Conservation (phyloP, 2,329 filamentous ascomycete species). For the Colletotrichum musicola region DNA sequence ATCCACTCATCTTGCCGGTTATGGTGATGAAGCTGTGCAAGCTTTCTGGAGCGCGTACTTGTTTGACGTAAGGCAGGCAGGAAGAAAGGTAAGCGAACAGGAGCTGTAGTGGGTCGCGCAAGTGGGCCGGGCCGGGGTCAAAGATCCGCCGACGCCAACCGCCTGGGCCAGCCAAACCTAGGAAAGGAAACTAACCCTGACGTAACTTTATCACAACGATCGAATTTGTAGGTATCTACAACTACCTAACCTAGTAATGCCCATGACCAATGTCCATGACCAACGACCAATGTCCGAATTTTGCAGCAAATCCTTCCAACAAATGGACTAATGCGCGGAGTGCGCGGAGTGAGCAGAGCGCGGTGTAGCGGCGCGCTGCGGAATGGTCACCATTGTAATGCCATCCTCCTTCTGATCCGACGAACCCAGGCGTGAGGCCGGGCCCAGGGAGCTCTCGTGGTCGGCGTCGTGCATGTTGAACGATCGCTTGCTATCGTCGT, state of each 20-base stretch:
- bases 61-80: background rate
- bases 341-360: slow-evolving; percentile 17
- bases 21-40: background rate
- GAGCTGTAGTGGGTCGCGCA: slow-evolving; percentile 30
- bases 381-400: slow-evolving; percentile 37
- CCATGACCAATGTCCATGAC: background rate
- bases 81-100: background rate
- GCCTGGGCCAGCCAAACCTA: background rate
- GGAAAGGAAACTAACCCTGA: too few species aligned
- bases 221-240: slow-evolving; percentile 33
- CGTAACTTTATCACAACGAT: background rate
- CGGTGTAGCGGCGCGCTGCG: slow-evolving; percentile 36
- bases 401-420: slow-evolving; percentile 38
- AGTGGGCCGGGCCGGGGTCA: slow-evolving; percentile 28
- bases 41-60: background rate
- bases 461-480: slow-evolving; percentile 38
- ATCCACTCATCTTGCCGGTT: slow-evolving; percentile 76
- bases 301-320: slow-evolving; percentile 1
- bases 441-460: slow-evolving; percentile 36
- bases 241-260: background rate
- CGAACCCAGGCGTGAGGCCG: slow-evolving; percentile 36
- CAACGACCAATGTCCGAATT: background rate
- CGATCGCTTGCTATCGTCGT: slow-evolving; percentile 42
- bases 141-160: slow-evolving; percentile 29
- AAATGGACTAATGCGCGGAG: slow-evolving; percentile 5